Evolutionary conservation across 2,329 filamentous ascomycete genomes (phyloP), one percentile per base, ranked within the genome.

Genomic region (Cladophialophora chaetospira): DNA sequence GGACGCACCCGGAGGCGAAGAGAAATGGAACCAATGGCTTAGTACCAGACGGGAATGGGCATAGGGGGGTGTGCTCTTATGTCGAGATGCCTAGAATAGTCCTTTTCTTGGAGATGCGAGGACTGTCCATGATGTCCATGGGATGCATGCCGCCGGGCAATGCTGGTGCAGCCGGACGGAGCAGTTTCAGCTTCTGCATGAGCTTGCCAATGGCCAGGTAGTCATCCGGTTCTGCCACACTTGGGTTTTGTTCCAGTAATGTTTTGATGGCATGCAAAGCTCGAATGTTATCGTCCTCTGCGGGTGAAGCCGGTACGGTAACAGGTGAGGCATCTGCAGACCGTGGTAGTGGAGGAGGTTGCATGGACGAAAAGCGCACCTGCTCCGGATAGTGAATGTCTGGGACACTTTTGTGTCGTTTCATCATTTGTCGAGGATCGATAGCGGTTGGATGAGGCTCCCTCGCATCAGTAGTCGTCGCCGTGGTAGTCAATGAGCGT

Each of bases 161-260:
- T 10, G 51, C 29, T 5, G 68, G 60, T 62, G 67, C 63, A 44
- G 71, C 52, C 49, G 67, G 72, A 63, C 85, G 82, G 44, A 88
- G 83, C 31, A 95, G 77, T 58, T 89, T 85, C 26, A 96, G 79
- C 73, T 93, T 95, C 72, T 96, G 88, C 70, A 92, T 93, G 62
- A 97, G 76, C 69, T 91, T 90, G 15, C 90, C 80, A 45, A 97
- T 85, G 2, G 85, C 84, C 62, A 89, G 72, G 70, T 88, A 92
- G 62, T 97, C 92, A 66, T 83, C 82, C 44, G 90, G 83, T 67
- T 94, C 89, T 13, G 89, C 83, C 28, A 91, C 82, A 1, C 85
- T 87, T 10, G 86, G 84, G 64, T 88, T 83, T 58, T 86, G 85
- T 65, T 90, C 83, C 70, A 97, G 88, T 69, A 93, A 96, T 58